These are phyloP conservation scores for Elongisporangium senticosum DNA, from an alignment of 352 stramenopile species.

Conservation along the genomic window DNA sequence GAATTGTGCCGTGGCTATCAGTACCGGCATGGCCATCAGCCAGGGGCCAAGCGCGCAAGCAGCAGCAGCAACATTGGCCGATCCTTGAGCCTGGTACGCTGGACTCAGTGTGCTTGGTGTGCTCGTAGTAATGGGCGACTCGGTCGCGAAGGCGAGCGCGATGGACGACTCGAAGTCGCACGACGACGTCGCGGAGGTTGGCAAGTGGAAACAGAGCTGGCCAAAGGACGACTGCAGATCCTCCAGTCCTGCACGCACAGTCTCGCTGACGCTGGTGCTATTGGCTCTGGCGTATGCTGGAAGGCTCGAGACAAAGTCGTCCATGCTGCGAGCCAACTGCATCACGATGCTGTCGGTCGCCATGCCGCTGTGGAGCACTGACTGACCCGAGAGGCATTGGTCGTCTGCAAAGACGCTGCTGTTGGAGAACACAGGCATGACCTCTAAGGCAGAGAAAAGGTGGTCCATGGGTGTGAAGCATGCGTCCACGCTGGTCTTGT, in stretches of 20 bases:
- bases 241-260: constrained; percentile 7
- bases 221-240: constrained; percentile 3
- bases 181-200: constrained; percentile 3
- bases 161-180: not conserved
- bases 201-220: constrained; percentile 8
- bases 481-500: constrained; percentile 18
- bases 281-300: constrained; percentile 2
- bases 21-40: not conserved
- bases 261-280: not conserved
- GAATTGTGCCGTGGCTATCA: not conserved
- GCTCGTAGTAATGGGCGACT: not conserved
- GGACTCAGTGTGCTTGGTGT: not conserved
- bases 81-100: not conserved
- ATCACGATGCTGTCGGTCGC: constrained; percentile 3
- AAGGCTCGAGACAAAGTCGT: constrained; percentile 5
- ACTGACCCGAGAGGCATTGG: constrained; percentile 11
- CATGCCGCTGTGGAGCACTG: constrained; percentile 6
- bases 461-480: constrained; percentile 33
- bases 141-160: not conserved
- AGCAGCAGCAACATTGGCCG: not conserved
- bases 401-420: constrained; percentile 1
- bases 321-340: constrained; percentile 4
- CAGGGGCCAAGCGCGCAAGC: not conserved
- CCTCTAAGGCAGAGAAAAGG: constrained; percentile 23
- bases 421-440: constrained; percentile 17